These are phyloP conservation scores for Colletotrichum filicis DNA, from an alignment of 2,329 filamentous ascomycete genomes.

Conservation along the genomic window DNA sequence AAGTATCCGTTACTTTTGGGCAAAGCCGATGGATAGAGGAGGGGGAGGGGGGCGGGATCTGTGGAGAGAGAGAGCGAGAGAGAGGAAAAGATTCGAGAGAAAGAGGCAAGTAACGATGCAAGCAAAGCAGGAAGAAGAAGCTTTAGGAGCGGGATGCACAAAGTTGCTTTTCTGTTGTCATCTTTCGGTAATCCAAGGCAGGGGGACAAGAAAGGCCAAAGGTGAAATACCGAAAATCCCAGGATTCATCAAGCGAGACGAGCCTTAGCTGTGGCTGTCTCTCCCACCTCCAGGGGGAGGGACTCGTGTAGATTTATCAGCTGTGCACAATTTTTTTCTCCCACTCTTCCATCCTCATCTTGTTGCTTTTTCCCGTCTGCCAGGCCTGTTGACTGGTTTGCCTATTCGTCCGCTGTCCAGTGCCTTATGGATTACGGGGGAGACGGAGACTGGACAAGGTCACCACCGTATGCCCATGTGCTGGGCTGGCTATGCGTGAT, in stretches of 20 bases:
- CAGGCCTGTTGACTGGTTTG: background rate
- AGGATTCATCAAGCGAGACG: constrained; percentile 25
- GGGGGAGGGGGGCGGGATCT: background rate
- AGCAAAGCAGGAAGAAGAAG: background rate
- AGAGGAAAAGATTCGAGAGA: background rate
- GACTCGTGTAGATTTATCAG: constrained; percentile 32
- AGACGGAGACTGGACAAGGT: constrained; percentile 25
- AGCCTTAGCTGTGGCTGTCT: constrained; percentile 5
- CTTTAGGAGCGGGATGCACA: constrained; percentile 25
- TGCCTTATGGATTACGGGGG: constrained; percentile 18
- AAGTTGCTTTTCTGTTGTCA: constrained; percentile 24
- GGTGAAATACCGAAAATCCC: constrained; percentile 18
- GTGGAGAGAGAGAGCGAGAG: background rate
- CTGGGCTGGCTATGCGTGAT: constrained; percentile 28
- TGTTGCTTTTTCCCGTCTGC: constrained; percentile 17
- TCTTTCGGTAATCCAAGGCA: constrained; percentile 18
- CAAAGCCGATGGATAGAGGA: background rate
- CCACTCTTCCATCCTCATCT: background rate
- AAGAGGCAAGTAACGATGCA: background rate
- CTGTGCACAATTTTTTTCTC: constrained; percentile 24
- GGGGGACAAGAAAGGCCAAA: background rate
- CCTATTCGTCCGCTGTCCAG: background rate
- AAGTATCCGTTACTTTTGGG: background rate
- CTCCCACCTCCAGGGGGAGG: constrained; percentile 9
- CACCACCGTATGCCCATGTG: constrained; percentile 16